These are phyloP conservation scores for Ophiosphaerella korrae DNA, from an alignment of 2,329 filamentous ascomycete genomes.

Conservation along the genomic window DNA sequence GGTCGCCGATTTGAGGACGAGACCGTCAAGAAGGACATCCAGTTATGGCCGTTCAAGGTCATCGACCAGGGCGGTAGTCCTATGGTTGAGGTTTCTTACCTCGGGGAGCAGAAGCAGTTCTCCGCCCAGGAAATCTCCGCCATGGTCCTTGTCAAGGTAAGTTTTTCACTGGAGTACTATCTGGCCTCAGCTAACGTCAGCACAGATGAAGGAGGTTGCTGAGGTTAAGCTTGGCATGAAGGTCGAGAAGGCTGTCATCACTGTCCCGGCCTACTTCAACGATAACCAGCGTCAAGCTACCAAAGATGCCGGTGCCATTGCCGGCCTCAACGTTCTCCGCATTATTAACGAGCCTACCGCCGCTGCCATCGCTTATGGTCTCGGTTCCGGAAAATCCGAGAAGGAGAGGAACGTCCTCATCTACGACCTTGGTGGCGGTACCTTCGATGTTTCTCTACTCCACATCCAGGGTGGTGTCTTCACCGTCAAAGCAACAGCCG, in stretches of 20 bases:
- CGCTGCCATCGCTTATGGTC: conserved; percentile 97
- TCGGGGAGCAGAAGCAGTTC: conserved; percentile 93
- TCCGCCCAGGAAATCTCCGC: conserved; percentile 98
- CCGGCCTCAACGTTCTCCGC: conserved; percentile 97
- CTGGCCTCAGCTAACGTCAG: conserved; percentile 24
- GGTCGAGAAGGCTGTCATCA: conserved; percentile 98
- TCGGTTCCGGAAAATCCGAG: conserved; percentile 90
- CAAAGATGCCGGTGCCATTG: conserved; percentile 98
- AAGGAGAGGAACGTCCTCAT: conserved; percentile 99
- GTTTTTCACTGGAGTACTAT: conserved; percentile 5
- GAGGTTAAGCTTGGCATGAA: conserved; percentile 98
- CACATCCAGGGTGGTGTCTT: conserved; percentile 99
- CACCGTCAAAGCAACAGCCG: conserved; percentile 97
- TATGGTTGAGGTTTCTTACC: conserved; percentile 93
- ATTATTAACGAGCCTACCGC: conserved; percentile 99
- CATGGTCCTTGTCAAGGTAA: conserved; percentile 97
- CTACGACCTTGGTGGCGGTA: conserved; percentile 99
- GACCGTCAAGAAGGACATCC: conserved; percentile 97
- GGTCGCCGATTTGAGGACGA: conserved; percentile 94
- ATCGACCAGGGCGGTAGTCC: conserved; percentile 87
- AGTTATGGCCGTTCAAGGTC: conserved; percentile 99
- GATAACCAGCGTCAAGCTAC: conserved; percentile 99
- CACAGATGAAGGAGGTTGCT: conserved; percentile 97
- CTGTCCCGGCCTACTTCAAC: conserved; percentile 99
- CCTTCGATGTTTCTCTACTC: conserved; percentile 98